phyloP scores from a whole-genome alignment of 352 stramenopile species.

The Thalassiosira sp. region DNA sequence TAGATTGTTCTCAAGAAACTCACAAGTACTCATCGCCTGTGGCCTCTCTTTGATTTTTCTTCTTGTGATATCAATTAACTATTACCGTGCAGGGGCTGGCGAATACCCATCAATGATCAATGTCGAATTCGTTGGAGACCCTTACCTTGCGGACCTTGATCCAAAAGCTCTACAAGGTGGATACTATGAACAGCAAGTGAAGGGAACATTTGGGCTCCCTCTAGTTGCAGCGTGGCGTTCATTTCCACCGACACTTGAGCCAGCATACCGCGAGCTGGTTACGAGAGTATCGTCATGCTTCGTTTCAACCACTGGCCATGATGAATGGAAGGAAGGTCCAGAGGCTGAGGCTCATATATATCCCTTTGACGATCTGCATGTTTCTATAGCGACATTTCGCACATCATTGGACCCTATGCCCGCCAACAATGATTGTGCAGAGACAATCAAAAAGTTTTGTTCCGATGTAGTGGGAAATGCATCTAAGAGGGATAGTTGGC shows the following conservation, averaged over 20 bases:
- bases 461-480: background rate
- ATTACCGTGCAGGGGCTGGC: too few relatives aligned
- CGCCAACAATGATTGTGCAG: background rate
- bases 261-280: slow-evolving; percentile 6
- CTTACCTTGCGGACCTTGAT: background rate
- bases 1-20: too few relatives aligned
- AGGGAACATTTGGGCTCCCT: slow-evolving; percentile 12
- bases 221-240: slow-evolving; percentile 13
- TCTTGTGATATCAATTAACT: too few relatives aligned
- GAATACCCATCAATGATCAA: too few relatives aligned
- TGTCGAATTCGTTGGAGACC: background rate
- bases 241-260: slow-evolving; percentile 9
- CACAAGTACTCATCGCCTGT: too few relatives aligned
- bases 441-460: slow-evolving; percentile 19
- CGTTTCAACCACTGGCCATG: slow-evolving; percentile 1
- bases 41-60: too few relatives aligned
- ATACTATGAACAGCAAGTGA: background rate
- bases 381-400: slow-evolving; percentile 21
- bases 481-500: slow-evolving; percentile 16
- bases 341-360: slow-evolving; percentile 29
- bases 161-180: slow-evolving; percentile 4
- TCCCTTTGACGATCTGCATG: slow-evolving; percentile 25
- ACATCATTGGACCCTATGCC: slow-evolving; percentile 1
- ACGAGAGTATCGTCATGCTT: slow-evolving; percentile 6
- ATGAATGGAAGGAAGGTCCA: background rate